phyloP scores from a whole-genome alignment of 1,284 basidiomycete species.

The Singerocomus inundabilis region DNA sequence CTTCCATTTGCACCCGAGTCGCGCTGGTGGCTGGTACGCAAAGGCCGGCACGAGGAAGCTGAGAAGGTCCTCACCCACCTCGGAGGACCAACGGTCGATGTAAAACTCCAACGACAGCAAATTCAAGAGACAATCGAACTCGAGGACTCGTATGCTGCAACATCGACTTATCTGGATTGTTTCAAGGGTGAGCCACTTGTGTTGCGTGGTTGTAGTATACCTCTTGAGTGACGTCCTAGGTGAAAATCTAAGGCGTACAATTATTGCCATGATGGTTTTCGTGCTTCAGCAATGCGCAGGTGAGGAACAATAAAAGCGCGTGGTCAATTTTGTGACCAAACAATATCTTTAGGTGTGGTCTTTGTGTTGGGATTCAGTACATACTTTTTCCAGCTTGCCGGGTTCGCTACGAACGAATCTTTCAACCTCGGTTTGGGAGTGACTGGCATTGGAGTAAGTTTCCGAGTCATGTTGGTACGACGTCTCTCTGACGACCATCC shows the following conservation, averaged over 20 bases:
- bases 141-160: slow-evolving; percentile 27
- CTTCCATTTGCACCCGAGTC: slow-evolving; percentile 53
- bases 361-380: slow-evolving; percentile 31
- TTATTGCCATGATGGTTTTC: slow-evolving; percentile 34
- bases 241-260: slow-evolving; percentile 26
- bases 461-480: too few relatives aligned
- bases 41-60: slow-evolving; percentile 52
- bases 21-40: slow-evolving; percentile 60
- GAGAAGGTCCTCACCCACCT: slow-evolving; percentile 43
- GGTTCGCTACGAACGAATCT: slow-evolving; percentile 23
- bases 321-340: neutral
- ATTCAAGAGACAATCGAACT: slow-evolving; percentile 31
- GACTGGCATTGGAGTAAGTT: slow-evolving; percentile 26
- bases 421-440: slow-evolving; percentile 31
- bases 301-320: neutral
- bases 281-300: slow-evolving; percentile 32
- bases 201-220: neutral
- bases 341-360: slow-evolving; percentile 24
- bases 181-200: slow-evolving; percentile 22
- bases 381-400: slow-evolving; percentile 34
- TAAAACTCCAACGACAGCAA: slow-evolving; percentile 20
- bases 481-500: too few relatives aligned
- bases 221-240: slow-evolving; percentile 13
- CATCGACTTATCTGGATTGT: slow-evolving; percentile 26
- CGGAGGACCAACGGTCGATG: slow-evolving; percentile 24